phyloP scores from a whole-genome alignment of 495 filamentous ascomycete species.

The Sporormia fimetaria region DNA sequence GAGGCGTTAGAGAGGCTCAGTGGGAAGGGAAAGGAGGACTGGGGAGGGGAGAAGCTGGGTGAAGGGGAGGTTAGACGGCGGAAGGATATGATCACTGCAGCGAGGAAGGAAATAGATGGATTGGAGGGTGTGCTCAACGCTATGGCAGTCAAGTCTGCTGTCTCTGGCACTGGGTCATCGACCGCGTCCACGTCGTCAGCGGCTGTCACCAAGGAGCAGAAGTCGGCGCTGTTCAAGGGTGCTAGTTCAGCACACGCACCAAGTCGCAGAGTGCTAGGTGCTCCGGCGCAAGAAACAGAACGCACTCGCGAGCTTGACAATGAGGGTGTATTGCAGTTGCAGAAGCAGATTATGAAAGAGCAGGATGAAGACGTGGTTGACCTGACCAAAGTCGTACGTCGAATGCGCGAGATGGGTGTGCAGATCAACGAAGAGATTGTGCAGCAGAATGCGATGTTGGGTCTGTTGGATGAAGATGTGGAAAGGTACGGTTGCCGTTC shows the following conservation, averaged over 20 bases:
- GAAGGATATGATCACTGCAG: slow-evolving; percentile 64
- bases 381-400: slow-evolving; percentile 60
- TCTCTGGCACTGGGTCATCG: neutral
- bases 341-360: slow-evolving; percentile 68
- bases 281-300: slow-evolving; percentile 62
- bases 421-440: slow-evolving; percentile 77
- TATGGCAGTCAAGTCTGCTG: slow-evolving; percentile 46
- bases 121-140: slow-evolving; percentile 69
- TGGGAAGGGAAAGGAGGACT: slow-evolving; percentile 29
- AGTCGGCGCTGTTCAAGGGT: slow-evolving; percentile 42
- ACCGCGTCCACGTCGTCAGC: slow-evolving; percentile 20
- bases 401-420: slow-evolving; percentile 77
- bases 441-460: slow-evolving; percentile 72
- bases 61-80: slow-evolving; percentile 81
- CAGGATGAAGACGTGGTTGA: slow-evolving; percentile 75
- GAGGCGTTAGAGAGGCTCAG: slow-evolving; percentile 51
- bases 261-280: slow-evolving; percentile 64
- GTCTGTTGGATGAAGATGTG: slow-evolving; percentile 61
- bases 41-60: slow-evolving; percentile 44
- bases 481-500: slow-evolving; percentile 39
- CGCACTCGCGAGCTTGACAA: slow-evolving; percentile 85
- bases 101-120: slow-evolving; percentile 73
- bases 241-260: slow-evolving; percentile 21
- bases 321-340: slow-evolving; percentile 72
- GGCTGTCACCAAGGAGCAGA: slow-evolving; percentile 33